These are phyloP conservation scores for Spizellomyces punctatus DNA, from an alignment of 192 early-diverging fungal genomes.

Conservation along the genomic window DNA sequence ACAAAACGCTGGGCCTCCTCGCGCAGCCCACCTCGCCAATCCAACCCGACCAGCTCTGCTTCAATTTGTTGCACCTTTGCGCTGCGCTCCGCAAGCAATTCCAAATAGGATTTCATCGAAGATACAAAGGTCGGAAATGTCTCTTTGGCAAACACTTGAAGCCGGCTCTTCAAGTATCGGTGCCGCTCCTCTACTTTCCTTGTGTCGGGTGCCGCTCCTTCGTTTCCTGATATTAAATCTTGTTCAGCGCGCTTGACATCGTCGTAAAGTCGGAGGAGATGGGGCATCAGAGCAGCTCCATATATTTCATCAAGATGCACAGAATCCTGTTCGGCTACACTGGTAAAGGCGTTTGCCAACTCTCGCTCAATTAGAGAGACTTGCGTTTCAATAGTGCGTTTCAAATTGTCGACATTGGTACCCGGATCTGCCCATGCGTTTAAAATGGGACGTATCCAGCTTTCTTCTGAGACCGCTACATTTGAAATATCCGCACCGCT, in stretches of 20 bases:
- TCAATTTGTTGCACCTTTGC: slow-evolving; percentile 1
- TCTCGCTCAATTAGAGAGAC: background rate
- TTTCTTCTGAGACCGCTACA: background rate
- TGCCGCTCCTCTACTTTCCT: background rate
- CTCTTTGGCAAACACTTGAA: background rate
- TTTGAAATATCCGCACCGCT: background rate
- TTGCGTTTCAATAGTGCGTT: background rate
- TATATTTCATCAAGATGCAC: background rate
- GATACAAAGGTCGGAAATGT: background rate
- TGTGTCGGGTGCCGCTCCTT: background rate
- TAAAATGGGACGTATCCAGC: slow-evolving; percentile 10
- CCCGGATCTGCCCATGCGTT: slow-evolving; percentile 7
- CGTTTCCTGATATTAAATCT: too few species aligned
- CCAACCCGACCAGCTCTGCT: slow-evolving; percentile 18
- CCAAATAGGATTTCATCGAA: slow-evolving; percentile 2
- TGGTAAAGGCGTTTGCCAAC: background rate
- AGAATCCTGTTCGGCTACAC: background rate
- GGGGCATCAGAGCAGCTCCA: background rate
- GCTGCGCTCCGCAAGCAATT: background rate
- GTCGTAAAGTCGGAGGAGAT: slow-evolving; percentile 1
- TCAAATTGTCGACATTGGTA: background rate
- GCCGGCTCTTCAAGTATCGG: background rate
- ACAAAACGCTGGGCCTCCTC: slow-evolving; percentile 6
- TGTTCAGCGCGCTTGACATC: background rate
- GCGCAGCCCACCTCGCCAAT: slow-evolving; percentile 8